Evolutionary conservation across 2,329 filamentous ascomycete genomes (phyloP).

Genomic region (Alternaria sp.): DNA sequence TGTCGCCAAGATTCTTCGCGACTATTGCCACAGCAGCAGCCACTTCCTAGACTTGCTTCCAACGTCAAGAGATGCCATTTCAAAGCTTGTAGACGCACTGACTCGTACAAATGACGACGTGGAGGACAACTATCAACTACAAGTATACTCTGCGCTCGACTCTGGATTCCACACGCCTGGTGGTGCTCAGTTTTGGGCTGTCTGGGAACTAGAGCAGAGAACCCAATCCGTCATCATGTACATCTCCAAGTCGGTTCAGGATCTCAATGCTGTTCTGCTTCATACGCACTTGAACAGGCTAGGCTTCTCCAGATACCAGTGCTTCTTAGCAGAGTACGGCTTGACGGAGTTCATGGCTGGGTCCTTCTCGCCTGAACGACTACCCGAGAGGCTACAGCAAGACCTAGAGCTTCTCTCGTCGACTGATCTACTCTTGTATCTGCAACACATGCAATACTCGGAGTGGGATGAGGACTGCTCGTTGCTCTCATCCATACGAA

Average conservation of each 20-base stretch:
- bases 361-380: conserved; percentile 7
- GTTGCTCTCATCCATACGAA: conserved; percentile 34
- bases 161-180: conserved; percentile 46
- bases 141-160: conserved; percentile 44
- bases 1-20: conserved; percentile 19
- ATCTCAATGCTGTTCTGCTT: conserved; percentile 35
- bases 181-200: conserved; percentile 44
- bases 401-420: conserved; percentile 44
- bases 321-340: conserved; percentile 41
- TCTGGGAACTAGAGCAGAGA: conserved; percentile 41
- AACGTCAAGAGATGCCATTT: conserved; percentile 30
- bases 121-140: conserved; percentile 37
- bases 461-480: conserved; percentile 41
- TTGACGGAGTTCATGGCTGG: conserved; percentile 23
- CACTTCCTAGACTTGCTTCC: conserved; percentile 27
- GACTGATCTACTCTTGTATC: conserved; percentile 40
- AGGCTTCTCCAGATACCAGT: conserved; percentile 45
- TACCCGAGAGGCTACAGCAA: conserved; percentile 39
- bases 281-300: conserved; percentile 45
- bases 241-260: conserved; percentile 44
- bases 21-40: conserved; percentile 21
- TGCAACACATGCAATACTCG: conserved; percentile 43
- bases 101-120: conserved; percentile 30
- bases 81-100: conserved; percentile 30
- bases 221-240: conserved; percentile 41